These are phyloP conservation scores for Ogataea saltuana DNA, from an alignment of 805 yeast species.

Conservation along the genomic window DNA sequence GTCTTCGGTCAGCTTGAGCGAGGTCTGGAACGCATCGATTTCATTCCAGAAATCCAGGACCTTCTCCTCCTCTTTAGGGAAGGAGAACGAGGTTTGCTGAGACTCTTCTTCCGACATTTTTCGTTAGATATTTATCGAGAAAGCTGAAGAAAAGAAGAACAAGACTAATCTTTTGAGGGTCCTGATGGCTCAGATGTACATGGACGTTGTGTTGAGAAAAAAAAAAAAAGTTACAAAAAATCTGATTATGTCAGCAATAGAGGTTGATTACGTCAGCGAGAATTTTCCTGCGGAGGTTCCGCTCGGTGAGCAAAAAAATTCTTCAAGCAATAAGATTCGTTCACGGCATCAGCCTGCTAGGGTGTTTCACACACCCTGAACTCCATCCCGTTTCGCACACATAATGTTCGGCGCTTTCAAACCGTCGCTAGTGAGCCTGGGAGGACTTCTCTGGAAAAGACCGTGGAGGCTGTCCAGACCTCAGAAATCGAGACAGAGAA, in stretches of 20 bases:
- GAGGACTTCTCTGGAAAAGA: slow-evolving; percentile 80
- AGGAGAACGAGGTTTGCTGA: slow-evolving; percentile 49
- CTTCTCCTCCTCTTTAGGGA: slow-evolving; percentile 88
- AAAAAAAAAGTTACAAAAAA: too few relatives aligned
- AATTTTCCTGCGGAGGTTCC: background rate
- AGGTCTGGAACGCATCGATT: slow-evolving; percentile 89
- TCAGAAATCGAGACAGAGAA: slow-evolving; percentile 83
- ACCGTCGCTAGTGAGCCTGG: slow-evolving; percentile 53
- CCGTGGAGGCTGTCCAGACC: slow-evolving; percentile 77
- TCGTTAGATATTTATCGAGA: background rate
- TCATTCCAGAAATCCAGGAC: slow-evolving; percentile 83
- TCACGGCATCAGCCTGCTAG: background rate
- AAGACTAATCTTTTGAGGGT: too few relatives aligned
- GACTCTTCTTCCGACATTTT: slow-evolving; percentile 34
- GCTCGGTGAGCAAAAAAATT: background rate
- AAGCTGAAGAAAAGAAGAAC: background rate
- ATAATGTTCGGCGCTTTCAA: slow-evolving; percentile 62
- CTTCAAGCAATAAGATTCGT: background rate
- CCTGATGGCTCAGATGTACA: too few relatives aligned
- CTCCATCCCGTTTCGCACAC: background rate
- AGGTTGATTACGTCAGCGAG: background rate
- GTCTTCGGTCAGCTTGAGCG: slow-evolving; percentile 79
- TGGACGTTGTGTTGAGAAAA: too few relatives aligned
- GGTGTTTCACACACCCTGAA: background rate
- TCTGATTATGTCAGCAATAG: too few relatives aligned